phyloP scores from a whole-genome alignment of 805 yeast genomes.

The Yarrowia deformans region DNA sequence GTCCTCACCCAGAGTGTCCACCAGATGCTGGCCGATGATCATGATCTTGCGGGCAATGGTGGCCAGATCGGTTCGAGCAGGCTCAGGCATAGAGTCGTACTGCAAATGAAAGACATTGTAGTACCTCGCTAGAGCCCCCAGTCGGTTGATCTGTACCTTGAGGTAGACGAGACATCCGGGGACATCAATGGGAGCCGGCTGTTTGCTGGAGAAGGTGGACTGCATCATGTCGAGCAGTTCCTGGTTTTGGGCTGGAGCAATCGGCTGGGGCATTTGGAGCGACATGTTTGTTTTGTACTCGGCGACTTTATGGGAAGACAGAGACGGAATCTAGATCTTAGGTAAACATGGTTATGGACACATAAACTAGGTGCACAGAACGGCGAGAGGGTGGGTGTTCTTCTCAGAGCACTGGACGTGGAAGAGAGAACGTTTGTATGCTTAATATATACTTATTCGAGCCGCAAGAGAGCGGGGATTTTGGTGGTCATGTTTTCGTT shows the following conservation, averaged over 20 bases:
- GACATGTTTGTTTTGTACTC: not conserved
- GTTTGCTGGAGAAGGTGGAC: not conserved
- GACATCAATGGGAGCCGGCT: not conserved
- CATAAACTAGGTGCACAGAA: not conserved
- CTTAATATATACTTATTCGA: too few species aligned
- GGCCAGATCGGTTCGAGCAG: conserved; percentile 3
- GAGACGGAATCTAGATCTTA: not conserved
- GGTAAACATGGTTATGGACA: conserved; percentile 1
- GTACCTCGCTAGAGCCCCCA: not conserved
- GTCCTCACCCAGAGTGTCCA: not conserved
- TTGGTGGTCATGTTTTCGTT: too few species aligned
- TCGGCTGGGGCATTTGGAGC: not conserved
- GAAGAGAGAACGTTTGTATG: too few species aligned
- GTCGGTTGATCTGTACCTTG: conserved; percentile 15
- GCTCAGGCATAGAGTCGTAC: conserved; percentile 20
- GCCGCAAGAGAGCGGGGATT: too few species aligned
- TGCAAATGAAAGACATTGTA: conserved; percentile 14
- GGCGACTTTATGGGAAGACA: not conserved
- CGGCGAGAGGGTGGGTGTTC: too few species aligned
- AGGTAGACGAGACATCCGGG: not conserved
- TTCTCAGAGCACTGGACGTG: too few species aligned
- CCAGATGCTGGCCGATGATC: conserved; percentile 1
- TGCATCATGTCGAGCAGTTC: not conserved
- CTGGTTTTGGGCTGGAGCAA: not conserved
- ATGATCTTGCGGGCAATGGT: conserved; percentile 3